These are phyloP conservation scores for Hansfordia pulvinata DNA, from an alignment of 2,329 filamentous ascomycete genomes.

Conservation along the genomic window DNA sequence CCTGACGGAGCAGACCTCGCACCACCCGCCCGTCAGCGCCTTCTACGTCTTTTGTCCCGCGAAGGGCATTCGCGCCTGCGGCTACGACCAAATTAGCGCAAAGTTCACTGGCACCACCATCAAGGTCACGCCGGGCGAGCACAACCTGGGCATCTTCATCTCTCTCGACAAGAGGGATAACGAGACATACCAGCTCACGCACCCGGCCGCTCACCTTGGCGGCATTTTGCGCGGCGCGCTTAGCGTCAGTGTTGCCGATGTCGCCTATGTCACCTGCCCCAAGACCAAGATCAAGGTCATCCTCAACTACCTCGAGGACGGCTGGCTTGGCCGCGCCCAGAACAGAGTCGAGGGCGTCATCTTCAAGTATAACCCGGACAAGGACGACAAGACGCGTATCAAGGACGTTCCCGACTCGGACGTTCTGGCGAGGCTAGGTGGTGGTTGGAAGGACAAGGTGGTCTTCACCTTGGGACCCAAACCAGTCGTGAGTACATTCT, in stretches of 20 bases:
- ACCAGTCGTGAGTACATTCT: conserved; percentile 50
- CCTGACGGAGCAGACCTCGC: conserved; percentile 93
- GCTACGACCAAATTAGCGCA: conserved; percentile 91
- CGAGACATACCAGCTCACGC: conserved; percentile 89
- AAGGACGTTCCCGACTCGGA: conserved; percentile 81
- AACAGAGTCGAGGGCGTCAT: conserved; percentile 86
- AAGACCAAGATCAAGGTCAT: conserved; percentile 86
- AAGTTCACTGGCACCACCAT: conserved; percentile 96
- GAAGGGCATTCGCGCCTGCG: conserved; percentile 73
- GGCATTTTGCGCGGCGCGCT: conserved; percentile 79
- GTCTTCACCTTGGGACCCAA: conserved; percentile 46
- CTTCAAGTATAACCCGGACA: conserved; percentile 79
- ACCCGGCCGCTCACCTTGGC: conserved; percentile 85
- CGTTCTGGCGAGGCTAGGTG: conserved; percentile 68
- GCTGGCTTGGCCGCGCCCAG: conserved; percentile 83
- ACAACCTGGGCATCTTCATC: conserved; percentile 94
- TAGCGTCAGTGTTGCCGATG: conserved; percentile 80
- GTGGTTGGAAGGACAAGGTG: conserved; percentile 69
- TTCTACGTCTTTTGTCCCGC: conserved; percentile 90
- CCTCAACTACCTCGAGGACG: conserved; percentile 84
- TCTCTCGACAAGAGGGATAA: conserved; percentile 65
- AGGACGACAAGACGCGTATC: conserved; percentile 66
- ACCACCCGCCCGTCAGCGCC: conserved; percentile 93
- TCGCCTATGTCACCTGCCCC: conserved; percentile 79
- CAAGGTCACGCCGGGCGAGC: conserved; percentile 79